Conservation (phyloP, 257 asterid genomes). For the Ehretia macrophylla region DNA sequence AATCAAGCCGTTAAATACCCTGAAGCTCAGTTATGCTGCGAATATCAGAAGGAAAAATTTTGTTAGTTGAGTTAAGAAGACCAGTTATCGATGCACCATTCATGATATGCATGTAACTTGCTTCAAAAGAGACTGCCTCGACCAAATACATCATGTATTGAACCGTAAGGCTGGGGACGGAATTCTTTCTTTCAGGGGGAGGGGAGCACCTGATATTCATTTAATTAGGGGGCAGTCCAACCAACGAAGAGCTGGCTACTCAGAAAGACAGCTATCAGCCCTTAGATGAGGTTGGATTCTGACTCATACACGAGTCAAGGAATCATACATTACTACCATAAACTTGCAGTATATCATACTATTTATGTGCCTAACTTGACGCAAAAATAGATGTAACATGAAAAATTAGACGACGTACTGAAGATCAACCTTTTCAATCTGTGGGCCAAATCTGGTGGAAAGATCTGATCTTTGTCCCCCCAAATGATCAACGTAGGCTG, state of each 20-base stretch:
- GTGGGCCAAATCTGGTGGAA: conserved; percentile 72
- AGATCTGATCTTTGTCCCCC: conserved; percentile 77
- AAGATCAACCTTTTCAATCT: conserved; percentile 53
- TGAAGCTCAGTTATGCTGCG: not conserved
- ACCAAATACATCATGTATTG: not conserved
- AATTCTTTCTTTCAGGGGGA: not conserved
- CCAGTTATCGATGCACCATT: too few species aligned
- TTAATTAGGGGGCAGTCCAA: too few species aligned
- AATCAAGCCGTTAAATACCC: not conserved
- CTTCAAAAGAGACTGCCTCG: not conserved
- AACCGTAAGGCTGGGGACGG: not conserved
- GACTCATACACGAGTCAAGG: too few species aligned
- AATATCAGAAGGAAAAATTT: not conserved
- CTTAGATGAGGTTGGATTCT: too few species aligned
- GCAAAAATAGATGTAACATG: not conserved
- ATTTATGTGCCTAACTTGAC: not conserved
- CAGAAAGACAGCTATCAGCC: too few species aligned
- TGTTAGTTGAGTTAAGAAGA: too few species aligned
- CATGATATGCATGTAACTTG: not conserved
- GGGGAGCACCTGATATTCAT: not conserved
- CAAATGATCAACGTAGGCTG: conserved; percentile 73
- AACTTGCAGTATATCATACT: not conserved
- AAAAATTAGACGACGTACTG: too few species aligned
- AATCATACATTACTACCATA: too few species aligned
- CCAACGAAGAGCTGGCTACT: too few species aligned